Evolutionary conservation across 306 rosid genomes (phyloP).

Genomic region (peach (Prunus persica)): Prunus_persica_NCBIv2 NC_034009.1:11589001-11589500

Average conservation of each 20-base stretch:
- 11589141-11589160: slow-evolving; percentile 20
- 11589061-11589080: slow-evolving; percentile 40
- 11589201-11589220: slow-evolving; percentile 92
- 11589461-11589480: not conserved
- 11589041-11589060: slow-evolving; percentile 46
- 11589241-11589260: slow-evolving; percentile 9
- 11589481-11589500: not conserved
- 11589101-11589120: slow-evolving; percentile 38
- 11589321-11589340: slow-evolving; percentile 38
- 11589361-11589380: not conserved
- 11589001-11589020: not conserved
- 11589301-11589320: slow-evolving; percentile 13
- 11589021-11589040: not conserved
- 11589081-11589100: slow-evolving; percentile 9
- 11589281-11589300: slow-evolving; percentile 33
- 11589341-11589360: slow-evolving; percentile 49
- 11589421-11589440: not conserved
- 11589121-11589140: slow-evolving; percentile 35
- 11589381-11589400: slow-evolving; percentile 13
- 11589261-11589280: slow-evolving; percentile 20
- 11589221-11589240: slow-evolving; percentile 78
- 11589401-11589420: slow-evolving; percentile 3
- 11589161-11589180: slow-evolving; percentile 32
- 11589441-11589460: not conserved
- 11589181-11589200: slow-evolving; percentile 99